phyloP scores from a whole-genome alignment of 1,139 yeast genomes.

The Candida labiduridarum region DNA sequence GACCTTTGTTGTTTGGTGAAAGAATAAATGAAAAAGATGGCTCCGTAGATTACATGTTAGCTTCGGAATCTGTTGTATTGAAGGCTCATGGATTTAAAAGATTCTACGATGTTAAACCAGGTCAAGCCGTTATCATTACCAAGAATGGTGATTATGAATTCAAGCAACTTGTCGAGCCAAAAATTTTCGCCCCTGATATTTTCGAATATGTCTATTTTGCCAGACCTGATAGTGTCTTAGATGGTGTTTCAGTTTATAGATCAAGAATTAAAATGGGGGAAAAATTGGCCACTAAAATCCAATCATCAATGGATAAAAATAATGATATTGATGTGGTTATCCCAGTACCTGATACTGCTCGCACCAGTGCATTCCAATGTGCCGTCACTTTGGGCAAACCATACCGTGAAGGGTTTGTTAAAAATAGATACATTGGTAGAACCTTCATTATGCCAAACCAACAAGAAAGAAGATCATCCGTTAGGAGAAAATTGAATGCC shows the following conservation, averaged over 20 bases:
- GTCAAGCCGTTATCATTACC: slow-evolving; percentile 93
- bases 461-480: slow-evolving; percentile 90
- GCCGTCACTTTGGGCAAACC: slow-evolving; percentile 80
- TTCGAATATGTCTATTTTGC: slow-evolving; percentile 98
- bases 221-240: slow-evolving; percentile 94
- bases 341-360: slow-evolving; percentile 97
- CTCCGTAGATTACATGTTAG: slow-evolving; percentile 88
- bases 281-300: slow-evolving; percentile 76
- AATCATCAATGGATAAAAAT: slow-evolving; percentile 46
- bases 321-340: slow-evolving; percentile 88
- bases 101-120: slow-evolving; percentile 85
- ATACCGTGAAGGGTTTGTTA: slow-evolving; percentile 95
- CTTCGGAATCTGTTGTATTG: slow-evolving; percentile 92
- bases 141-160: slow-evolving; percentile 71
- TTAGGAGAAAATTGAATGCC: slow-evolving; percentile 91
- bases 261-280: slow-evolving; percentile 94
- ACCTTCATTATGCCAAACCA: slow-evolving; percentile 99
- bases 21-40: slow-evolving; percentile 68
- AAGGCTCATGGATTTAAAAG: slow-evolving; percentile 88
- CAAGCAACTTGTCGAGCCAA: slow-evolving; percentile 81
- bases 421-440: slow-evolving; percentile 95
- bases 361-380: slow-evolving; percentile 92
- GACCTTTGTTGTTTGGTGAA: slow-evolving; percentile 88
- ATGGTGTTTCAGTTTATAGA: slow-evolving; percentile 92
- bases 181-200: slow-evolving; percentile 88